phyloP scores from a whole-genome alignment of 768 basidiomycete species.

The Boletales sp. region DNA sequence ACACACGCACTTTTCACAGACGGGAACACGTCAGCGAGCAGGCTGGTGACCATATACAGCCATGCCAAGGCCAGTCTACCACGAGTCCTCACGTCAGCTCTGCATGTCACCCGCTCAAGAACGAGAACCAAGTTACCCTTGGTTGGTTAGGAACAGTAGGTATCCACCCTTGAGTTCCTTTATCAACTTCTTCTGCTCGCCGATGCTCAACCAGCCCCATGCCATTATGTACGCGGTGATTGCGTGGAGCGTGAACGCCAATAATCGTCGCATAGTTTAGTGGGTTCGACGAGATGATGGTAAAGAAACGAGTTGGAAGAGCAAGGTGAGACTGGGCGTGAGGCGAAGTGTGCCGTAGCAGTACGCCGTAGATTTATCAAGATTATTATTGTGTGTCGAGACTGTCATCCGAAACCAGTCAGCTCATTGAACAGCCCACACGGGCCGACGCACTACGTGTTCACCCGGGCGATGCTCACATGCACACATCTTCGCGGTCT shows the following conservation, averaged over 20 bases:
- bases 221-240: constrained; percentile 31
- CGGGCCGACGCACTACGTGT: too few relatives aligned
- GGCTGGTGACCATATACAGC: constrained; percentile 39
- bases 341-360: not conserved
- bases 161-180: constrained; percentile 57
- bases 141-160: constrained; percentile 73
- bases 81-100: not conserved
- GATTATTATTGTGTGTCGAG: too few relatives aligned
- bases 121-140: constrained; percentile 42
- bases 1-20: constrained; percentile 29
- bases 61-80: constrained; percentile 33
- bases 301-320: not conserved
- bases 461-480: too few relatives aligned
- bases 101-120: not conserved
- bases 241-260: constrained; percentile 30
- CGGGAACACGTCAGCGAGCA: constrained; percentile 41
- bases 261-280: constrained; percentile 9
- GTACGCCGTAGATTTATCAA: not conserved
- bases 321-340: not conserved
- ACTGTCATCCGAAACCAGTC: too few relatives aligned
- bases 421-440: too few relatives aligned
- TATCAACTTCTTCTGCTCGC: constrained; percentile 30
- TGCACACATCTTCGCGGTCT: not conserved
- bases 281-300: not conserved
- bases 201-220: constrained; percentile 31